Evolutionary conservation across 768 basidiomycete genomes (phyloP).

Genomic region (Termitomyces sp.): DNA sequence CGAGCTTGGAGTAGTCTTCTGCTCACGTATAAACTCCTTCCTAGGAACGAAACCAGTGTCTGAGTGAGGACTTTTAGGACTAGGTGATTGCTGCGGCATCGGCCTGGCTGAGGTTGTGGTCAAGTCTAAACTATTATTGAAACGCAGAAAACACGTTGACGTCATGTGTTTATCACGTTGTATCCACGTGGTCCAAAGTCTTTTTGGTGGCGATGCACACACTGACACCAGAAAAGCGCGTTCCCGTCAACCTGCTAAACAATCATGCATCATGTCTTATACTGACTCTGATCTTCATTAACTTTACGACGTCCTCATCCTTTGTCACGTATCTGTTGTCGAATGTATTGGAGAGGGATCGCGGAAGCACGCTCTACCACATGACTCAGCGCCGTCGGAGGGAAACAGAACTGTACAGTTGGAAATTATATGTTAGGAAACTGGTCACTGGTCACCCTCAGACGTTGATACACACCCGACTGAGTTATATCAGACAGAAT

Average conservation of each 20-base stretch:
- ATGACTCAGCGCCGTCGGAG: no score
- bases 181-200: slow-evolving; percentile 9
- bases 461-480: no score
- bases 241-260: background rate
- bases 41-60: slow-evolving; percentile 58
- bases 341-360: no score
- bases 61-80: slow-evolving; percentile 17
- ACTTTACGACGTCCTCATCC: background rate
- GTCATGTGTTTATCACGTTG: slow-evolving; percentile 16
- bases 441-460: no score
- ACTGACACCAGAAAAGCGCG: background rate
- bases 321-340: background rate
- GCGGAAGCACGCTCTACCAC: no score
- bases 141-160: slow-evolving; percentile 15
- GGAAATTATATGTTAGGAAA: no score
- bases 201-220: slow-evolving; percentile 13
- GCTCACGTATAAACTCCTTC: slow-evolving; percentile 68
- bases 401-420: no score
- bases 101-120: background rate
- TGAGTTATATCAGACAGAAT: background rate
- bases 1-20: slow-evolving; percentile 42
- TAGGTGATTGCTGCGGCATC: slow-evolving; percentile 14
- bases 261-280: background rate
- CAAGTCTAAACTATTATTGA: background rate
- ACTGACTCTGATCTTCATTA: background rate